These are phyloP conservation scores for Populus trichocarpa DNA, from an alignment of 441 rosid genomes.

Conservation along the genomic window DNA sequence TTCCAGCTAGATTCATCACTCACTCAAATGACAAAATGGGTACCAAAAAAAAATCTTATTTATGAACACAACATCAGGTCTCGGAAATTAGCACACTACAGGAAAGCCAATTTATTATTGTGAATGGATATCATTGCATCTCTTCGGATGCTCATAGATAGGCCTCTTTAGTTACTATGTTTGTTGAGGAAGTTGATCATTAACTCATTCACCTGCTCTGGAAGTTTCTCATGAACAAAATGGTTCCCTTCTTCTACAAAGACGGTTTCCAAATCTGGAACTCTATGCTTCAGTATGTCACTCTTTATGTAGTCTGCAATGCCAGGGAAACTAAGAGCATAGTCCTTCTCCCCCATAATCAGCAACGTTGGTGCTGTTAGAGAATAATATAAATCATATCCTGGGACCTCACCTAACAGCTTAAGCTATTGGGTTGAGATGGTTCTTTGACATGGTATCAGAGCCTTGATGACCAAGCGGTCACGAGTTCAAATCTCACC, in stretches of 20 bases:
- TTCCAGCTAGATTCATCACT: background rate
- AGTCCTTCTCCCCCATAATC: constrained; percentile 42
- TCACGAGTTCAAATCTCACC: too few relatives aligned
- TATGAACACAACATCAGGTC: background rate
- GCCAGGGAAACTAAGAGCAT: constrained; percentile 26
- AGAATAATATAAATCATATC: too few relatives aligned
- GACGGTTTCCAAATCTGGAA: constrained; percentile 4
- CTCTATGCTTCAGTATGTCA: constrained; percentile 21
- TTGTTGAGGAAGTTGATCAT: constrained; percentile 30
- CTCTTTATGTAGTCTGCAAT: constrained; percentile 32
- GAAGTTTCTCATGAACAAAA: constrained; percentile 36
- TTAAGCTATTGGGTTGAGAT: too few relatives aligned
- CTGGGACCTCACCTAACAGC: too few relatives aligned
- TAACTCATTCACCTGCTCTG: constrained; percentile 29
- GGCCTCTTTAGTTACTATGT: constrained; percentile 5
- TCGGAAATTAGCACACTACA: background rate
- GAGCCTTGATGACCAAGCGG: too few relatives aligned
- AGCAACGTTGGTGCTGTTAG: constrained; percentile 31
- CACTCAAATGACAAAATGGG: background rate
- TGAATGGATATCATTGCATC: background rate
- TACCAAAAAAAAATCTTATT: background rate
- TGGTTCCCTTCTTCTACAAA: constrained; percentile 12
- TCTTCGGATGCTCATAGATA: background rate
- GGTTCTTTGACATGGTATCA: too few relatives aligned
- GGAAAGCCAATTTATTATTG: background rate